Conservation (phyloP, 2,329 filamentous ascomycete genomes). For the Microsporum canis region DNA sequence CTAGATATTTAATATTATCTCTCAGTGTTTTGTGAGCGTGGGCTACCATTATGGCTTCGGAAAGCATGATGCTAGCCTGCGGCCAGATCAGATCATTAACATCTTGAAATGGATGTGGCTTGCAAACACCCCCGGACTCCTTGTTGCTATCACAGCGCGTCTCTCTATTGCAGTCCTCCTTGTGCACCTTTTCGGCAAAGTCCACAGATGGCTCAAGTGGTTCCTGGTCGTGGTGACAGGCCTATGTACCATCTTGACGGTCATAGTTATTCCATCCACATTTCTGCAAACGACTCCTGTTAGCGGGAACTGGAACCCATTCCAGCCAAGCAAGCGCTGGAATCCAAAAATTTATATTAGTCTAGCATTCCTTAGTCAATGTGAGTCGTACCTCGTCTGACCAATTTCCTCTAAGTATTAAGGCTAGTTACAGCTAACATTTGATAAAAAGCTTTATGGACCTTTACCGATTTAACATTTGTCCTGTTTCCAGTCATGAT, state of each 20-base stretch:
- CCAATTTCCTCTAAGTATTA: not conserved
- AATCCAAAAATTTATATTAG: not conserved
- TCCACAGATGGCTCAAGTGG: not conserved
- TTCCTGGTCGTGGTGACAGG: not conserved
- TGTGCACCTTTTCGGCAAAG: not conserved
- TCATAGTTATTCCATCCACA: not conserved
- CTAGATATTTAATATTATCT: not conserved
- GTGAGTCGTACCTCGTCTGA: not conserved
- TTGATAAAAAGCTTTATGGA: not conserved
- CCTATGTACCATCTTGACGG: not conserved
- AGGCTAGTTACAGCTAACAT: not conserved
- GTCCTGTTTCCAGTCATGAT: not conserved
- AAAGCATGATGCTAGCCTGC: not conserved
- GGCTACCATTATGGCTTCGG: not conserved
- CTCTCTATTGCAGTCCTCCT: not conserved
- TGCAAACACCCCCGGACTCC: not conserved
- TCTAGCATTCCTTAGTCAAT: not conserved
- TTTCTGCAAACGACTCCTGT: not conserved
- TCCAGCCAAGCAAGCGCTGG: not conserved
- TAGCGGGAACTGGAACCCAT: not conserved
- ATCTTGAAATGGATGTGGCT: not conserved
- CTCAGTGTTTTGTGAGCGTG: not conserved
- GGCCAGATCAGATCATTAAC: not conserved
- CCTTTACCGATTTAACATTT: not conserved
- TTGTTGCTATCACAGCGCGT: not conserved